Base-by-base conservation (phyloP, 2,329 filamentous ascomycete genomes). In the Stachybotrys elegans region DNA sequence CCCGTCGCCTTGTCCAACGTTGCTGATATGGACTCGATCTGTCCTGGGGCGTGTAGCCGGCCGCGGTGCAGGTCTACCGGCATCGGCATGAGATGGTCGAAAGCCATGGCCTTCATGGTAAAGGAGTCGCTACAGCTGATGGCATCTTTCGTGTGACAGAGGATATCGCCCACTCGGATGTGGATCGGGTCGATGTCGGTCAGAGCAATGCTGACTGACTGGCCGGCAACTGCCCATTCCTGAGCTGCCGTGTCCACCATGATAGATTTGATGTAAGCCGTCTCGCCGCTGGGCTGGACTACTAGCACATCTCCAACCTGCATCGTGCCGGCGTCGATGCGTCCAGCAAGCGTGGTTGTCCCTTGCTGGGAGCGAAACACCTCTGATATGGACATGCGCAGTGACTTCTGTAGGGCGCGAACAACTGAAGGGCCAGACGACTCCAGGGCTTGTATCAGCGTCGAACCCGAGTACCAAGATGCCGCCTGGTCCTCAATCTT, bases 171-270 rank as follows among this genome's bases (percentile, higher is more conserved):
- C 7, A 86, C 76, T 37, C 82, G 80, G 9, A 98, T 76, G 56
- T 96, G 86, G 14, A 87, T 78, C 0, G 87, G 79, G 55, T 97
- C 92, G 58, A 96, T 89, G 52, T 92, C 86, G 8, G 81, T 76
- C 40, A 98, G 75, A 52, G 94, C 86, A n/a, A 98, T 70, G 1
- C 83, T 84, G 14, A 88, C 81, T 47, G 93, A 95, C 58, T 97
- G 89, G 1, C 92, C 92, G 1, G 92, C 91, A 13, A 96, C 90
- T 0, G 88, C 89, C 89, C 90, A 98, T 47, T 95, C 90, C 12
- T 76, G 79, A 1, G 78, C 68, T 41, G 86, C 79, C 19, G 81
- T 76, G 59, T 92, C 85, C 9, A 90, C 76, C 60, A 93, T 84
- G 39, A 98, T 73, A 4, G 81, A 84, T 60, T 92, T 95, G 62